Percentiles rank a stretch among this genome's conserved stretches.
Conservation (phyloP, 2,329 filamentous ascomycete genomes). For the Dactylellina leptospora region DNA sequence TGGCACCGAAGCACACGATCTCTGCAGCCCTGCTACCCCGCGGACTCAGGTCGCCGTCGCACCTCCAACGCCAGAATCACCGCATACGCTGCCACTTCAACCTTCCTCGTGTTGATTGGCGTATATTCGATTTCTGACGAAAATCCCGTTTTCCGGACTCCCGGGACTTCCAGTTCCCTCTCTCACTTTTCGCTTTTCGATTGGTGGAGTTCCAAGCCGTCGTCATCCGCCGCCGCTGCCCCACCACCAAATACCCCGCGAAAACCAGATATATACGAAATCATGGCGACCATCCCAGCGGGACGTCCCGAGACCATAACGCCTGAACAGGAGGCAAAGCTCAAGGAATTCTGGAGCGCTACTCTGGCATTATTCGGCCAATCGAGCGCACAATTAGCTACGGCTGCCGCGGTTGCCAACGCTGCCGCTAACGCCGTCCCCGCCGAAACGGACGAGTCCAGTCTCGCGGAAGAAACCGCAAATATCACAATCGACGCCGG, state of each 20-base stretch:
- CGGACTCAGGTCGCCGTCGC: background rate
- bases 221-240: background rate
- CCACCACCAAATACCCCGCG: constrained; percentile 24
- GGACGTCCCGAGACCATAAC: constrained; percentile 88
- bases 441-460: constrained; percentile 45
- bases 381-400: constrained; percentile 54
- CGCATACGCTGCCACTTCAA: constrained; percentile 19
- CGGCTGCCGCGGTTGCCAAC: too few species aligned
- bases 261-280: constrained; percentile 30
- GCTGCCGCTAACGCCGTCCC: too few species aligned
- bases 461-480: constrained; percentile 9
- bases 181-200: constrained; percentile 15
- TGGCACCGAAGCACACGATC: constrained; percentile 17
- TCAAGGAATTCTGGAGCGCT: constrained; percentile 84
- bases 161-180: background rate
- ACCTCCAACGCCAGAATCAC: background rate
- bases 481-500: constrained; percentile 1
- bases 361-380: constrained; percentile 80
- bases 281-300: constrained; percentile 65
- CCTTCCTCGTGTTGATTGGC: constrained; percentile 8
- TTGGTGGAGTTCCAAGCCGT: constrained; percentile 12
- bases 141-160: background rate
- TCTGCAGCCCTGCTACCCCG: constrained; percentile 10
- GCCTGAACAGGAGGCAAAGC: constrained; percentile 84
- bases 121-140: constrained; percentile 7